Conservation (phyloP, 2,329 filamentous ascomycete species). For the Colletotrichum higginsianum region DNA sequence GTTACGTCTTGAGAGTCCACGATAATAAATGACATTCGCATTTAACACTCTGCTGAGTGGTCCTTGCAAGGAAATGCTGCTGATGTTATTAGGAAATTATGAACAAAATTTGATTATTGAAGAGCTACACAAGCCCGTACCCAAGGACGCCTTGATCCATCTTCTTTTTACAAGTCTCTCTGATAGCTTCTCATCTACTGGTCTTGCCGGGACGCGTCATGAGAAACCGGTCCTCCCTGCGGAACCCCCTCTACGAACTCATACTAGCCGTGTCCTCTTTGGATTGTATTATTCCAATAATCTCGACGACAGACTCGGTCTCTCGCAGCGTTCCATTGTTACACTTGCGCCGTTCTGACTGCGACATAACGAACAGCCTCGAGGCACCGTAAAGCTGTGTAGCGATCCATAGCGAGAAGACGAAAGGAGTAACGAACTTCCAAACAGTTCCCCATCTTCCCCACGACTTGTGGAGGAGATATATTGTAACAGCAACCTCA, state of each 20-base stretch:
- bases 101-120: no score
- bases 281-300: neutral
- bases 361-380: conserved; percentile 24
- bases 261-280: neutral
- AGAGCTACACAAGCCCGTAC: no score
- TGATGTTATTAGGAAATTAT: no score
- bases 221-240: neutral
- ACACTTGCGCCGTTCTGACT: conserved; percentile 20
- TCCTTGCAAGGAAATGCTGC: no score
- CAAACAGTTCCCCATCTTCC: conserved; percentile 35
- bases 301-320: conserved; percentile 5
- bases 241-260: no score
- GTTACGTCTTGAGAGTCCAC: no score
- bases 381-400: conserved; percentile 38
- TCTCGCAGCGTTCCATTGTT: neutral
- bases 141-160: no score
- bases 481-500: conserved; percentile 32
- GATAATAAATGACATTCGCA: no score
- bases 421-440: conserved; percentile 30
- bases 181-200: no score
- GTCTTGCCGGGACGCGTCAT: no score
- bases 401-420: conserved; percentile 38
- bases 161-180: no score
- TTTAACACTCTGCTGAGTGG: no score
- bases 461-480: conserved; percentile 37